phyloP scores from a whole-genome alignment of 305 asterid genomes.

The Solanum hybrid region DNA sequence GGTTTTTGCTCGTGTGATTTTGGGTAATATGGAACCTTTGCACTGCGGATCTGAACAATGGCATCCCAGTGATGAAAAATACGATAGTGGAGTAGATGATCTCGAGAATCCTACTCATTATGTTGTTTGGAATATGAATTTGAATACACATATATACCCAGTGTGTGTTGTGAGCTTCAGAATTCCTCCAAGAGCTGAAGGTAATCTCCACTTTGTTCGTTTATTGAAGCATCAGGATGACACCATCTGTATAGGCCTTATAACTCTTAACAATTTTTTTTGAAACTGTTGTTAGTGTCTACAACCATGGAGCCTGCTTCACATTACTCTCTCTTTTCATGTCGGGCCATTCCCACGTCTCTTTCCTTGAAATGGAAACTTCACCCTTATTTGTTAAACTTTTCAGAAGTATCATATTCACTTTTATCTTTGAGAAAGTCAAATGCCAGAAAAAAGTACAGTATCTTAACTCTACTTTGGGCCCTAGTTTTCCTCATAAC shows the following conservation, averaged over 20 bases:
- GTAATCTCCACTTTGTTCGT: slow-evolving; percentile 11
- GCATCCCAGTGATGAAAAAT: slow-evolving; percentile 31
- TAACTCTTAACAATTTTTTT: not conserved
- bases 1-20: slow-evolving; percentile 32
- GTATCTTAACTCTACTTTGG: not conserved
- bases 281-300: not conserved
- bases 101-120: slow-evolving; percentile 24
- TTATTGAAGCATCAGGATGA: not conserved
- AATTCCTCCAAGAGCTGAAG: slow-evolving; percentile 25
- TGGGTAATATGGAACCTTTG: slow-evolving; percentile 35
- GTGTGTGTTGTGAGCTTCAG: slow-evolving; percentile 31
- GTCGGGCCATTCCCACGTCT: not conserved
- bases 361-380: not conserved
- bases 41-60: slow-evolving; percentile 27
- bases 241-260: not conserved
- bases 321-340: not conserved
- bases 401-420: not conserved
- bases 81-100: slow-evolving; percentile 38
- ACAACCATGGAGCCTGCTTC: not conserved
- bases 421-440: not conserved
- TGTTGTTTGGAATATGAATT: slow-evolving; percentile 36
- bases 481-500: not conserved
- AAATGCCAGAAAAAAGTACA: not conserved
- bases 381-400: not conserved
- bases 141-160: slow-evolving; percentile 31